Conservation (phyloP, 768 basidiomycete species). For the Candolleomyces aberdarensis region DNA sequence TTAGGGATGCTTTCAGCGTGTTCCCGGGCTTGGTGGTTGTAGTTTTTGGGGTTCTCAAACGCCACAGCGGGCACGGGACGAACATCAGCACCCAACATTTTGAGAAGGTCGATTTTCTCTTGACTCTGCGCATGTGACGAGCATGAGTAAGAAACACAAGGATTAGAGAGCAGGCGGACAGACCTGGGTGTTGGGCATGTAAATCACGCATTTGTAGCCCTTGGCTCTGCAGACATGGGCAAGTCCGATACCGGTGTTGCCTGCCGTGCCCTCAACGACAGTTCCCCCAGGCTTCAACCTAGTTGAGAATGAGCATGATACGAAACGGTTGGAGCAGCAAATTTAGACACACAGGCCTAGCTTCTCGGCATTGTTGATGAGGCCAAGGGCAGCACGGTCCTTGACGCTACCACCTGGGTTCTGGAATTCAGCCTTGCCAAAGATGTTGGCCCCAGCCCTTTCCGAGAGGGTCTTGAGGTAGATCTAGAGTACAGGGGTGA, state of each 20-base stretch:
- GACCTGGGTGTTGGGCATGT: constrained; percentile 95
- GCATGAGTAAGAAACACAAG: not conserved
- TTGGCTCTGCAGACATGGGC: constrained; percentile 91
- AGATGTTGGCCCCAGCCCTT: constrained; percentile 77
- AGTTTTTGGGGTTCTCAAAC: constrained; percentile 92
- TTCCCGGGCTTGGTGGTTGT: constrained; percentile 96
- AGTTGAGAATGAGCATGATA: not conserved
- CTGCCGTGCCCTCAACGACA: constrained; percentile 96
- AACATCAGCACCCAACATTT: constrained; percentile 97
- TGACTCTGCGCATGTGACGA: constrained; percentile 60
- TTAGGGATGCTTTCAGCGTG: constrained; percentile 73
- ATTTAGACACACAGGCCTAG: constrained; percentile 61
- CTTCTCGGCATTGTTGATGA: constrained; percentile 84
- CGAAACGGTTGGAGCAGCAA: not conserved
- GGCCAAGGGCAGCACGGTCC: constrained; percentile 91
- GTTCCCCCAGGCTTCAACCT: constrained; percentile 92
- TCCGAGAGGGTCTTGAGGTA: constrained; percentile 79
- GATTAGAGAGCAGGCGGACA: constrained; percentile 4
- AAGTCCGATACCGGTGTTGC: constrained; percentile 96
- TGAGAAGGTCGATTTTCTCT: constrained; percentile 96
- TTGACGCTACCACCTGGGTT: constrained; percentile 98
- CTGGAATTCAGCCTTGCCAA: constrained; percentile 97
- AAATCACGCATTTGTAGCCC: constrained; percentile 98
- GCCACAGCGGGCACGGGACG: constrained; percentile 95
- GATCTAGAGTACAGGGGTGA: constrained; percentile 49